Percentiles rank a stretch among this genome's conserved stretches.
Evolutionary conservation across 1,284 basidiomycete genomes (phyloP).

Genomic region (Phlebopus sp.): DNA sequence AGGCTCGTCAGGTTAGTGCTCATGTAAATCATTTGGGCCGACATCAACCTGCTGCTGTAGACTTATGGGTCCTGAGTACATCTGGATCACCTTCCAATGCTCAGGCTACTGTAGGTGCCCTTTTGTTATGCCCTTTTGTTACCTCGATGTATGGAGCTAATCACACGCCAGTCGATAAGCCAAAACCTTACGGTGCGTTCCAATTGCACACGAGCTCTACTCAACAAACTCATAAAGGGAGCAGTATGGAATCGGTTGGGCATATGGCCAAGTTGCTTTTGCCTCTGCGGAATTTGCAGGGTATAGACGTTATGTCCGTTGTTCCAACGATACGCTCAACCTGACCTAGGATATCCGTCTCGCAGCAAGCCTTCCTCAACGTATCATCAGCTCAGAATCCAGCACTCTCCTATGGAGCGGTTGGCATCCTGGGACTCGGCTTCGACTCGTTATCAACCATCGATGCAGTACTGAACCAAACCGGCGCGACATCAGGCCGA

Average conservation of each 20-base stretch:
- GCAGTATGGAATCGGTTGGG: constrained; percentile 79
- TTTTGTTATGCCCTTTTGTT: background rate
- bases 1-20: constrained; percentile 74
- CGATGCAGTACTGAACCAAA: constrained; percentile 55
- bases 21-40: constrained; percentile 16
- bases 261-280: constrained; percentile 58
- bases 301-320: constrained; percentile 37
- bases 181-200: constrained; percentile 60
- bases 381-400: constrained; percentile 61
- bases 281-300: constrained; percentile 65
- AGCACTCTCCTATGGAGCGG: constrained; percentile 65
- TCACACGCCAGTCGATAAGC: constrained; percentile 36
- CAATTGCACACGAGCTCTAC: background rate
- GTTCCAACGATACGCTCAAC: constrained; percentile 12
- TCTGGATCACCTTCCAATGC: constrained; percentile 50
- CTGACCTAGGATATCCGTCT: constrained; percentile 51
- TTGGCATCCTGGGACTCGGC: constrained; percentile 75
- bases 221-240: constrained; percentile 6
- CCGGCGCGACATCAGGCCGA: constrained; percentile 57
- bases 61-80: constrained; percentile 69
- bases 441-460: constrained; percentile 72
- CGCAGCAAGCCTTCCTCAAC: constrained; percentile 68
- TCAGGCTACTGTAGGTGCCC: constrained; percentile 48
- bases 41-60: constrained; percentile 30
- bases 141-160: constrained; percentile 11